Base-by-base conservation (phyloP, 2,329 filamentous ascomycete species). In the Venturia pyrina region DNA sequence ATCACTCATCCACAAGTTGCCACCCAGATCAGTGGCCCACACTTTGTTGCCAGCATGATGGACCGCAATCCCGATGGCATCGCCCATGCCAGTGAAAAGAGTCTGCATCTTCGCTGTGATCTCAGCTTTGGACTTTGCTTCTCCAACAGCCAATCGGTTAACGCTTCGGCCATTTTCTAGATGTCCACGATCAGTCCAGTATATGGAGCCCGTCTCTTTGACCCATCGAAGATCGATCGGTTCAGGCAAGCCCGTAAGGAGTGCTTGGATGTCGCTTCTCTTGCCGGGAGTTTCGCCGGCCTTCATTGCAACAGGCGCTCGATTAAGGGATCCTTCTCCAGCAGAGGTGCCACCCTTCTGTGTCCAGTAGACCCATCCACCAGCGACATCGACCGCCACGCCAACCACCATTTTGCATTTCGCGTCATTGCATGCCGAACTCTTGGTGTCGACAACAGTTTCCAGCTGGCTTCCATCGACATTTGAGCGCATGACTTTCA, bases 401-500 rank as follows among this genome's bases (percentile, higher is more conserved):
- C 65, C 65, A 21, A 66, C 65, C 24, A 56, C 59, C 28, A 53
- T 28, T 32, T 66, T 66, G 32, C 44, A 63, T 11, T 34, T 28
- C 2, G 10, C 28, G 24, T 46, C 61, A 3, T 28, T 32, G 21
- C 65, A 64, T 28, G 15, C 24, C 13, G 41, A 32, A 17, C 32
- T 32, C 48, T 32, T 40, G 21, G 63, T 65, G 15, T 65, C 63
- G 21, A 66, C 50, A 28, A 66, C 46, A 41, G 44, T 50, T 32
- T 66, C 65, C 13, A 66, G 10, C 10, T 50, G 21, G 10, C 59
- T 44, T 48, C 65, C 65, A 32, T 66, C 65, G 24, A 66, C 17
- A 24, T 66, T 66, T 10, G 56, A 24, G n/a, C 66, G 66, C 64
- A 67, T 66, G n/a, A 66, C 66, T 34, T 56, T 57, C 64, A 66